Evolutionary conservation across 148 eudicot species (phyloP).

Genomic region (Beta vulgaris): DNA sequence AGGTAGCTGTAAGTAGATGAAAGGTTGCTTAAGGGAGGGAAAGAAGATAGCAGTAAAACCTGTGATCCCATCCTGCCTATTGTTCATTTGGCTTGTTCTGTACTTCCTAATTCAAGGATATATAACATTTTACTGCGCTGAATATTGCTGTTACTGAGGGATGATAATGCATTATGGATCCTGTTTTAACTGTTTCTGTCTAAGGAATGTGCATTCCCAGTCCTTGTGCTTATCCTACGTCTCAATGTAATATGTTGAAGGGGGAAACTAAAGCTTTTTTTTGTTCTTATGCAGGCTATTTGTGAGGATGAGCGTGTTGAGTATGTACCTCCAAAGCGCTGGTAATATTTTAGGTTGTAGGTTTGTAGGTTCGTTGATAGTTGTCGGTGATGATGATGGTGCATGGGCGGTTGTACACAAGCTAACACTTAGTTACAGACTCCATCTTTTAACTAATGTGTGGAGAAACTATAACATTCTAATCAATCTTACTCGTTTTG

Average conservation of each 20-base stretch:
- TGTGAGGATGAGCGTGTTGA: too few relatives aligned
- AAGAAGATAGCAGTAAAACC: too few relatives aligned
- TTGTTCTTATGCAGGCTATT: conserved; percentile 14
- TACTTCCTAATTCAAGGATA: not conserved
- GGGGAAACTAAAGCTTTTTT: not conserved
- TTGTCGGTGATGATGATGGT: conserved; percentile 14
- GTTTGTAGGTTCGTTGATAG: not conserved
- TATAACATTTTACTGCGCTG: not conserved
- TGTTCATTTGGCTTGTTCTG: not conserved
- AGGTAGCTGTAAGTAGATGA: too few relatives aligned
- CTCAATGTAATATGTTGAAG: not conserved
- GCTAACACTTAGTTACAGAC: not conserved
- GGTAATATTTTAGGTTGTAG: conserved; percentile 20
- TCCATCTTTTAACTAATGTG: not conserved
- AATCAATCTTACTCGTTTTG: not conserved
- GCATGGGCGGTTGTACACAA: not conserved
- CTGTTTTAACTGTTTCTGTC: not conserved
- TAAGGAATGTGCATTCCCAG: not conserved
- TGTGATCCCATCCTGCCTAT: too few relatives aligned
- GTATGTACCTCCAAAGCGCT: conserved; percentile 72
- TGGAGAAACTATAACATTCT: not conserved
- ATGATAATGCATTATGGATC: not conserved
- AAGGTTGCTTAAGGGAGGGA: too few relatives aligned
- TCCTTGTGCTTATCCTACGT: not conserved
- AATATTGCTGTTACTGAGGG: not conserved